A percentile compares a stretch with the other conserved stretches of the same genome.
Evolutionary conservation across 2,329 filamentous ascomycete genomes (phyloP).

Genomic region (Arthrobotrys iridis): DNA sequence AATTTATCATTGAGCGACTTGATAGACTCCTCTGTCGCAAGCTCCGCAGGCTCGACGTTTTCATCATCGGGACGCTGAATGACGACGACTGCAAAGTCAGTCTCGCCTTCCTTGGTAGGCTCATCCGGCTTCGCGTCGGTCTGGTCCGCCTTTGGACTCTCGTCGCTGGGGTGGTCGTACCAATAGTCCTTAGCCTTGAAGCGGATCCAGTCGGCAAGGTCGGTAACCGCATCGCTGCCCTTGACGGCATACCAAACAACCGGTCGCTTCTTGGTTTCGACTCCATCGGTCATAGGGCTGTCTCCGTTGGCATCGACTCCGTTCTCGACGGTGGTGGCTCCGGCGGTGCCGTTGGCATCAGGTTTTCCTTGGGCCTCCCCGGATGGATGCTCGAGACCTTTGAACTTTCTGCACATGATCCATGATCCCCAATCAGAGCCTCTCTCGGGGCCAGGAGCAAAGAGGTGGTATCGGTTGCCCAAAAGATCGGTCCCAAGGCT

Average conservation of each 20-base stretch:
- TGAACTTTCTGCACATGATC: conserved; percentile 51
- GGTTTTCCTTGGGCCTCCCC: conserved; percentile 33
- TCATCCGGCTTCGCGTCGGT: conserved; percentile 3
- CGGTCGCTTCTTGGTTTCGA: conserved; percentile 24
- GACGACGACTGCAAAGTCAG: conserved; percentile 44
- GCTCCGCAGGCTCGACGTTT: conserved; percentile 22
- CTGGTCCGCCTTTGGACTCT: conserved; percentile 31
- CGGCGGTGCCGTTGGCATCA: conserved; percentile 3
- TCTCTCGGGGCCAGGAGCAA: conserved; percentile 44
- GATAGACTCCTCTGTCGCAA: conserved; percentile 50
- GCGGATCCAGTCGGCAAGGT: conserved; percentile 48
- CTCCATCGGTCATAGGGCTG: conserved; percentile 33
- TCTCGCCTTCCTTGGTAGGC: conserved; percentile 1
- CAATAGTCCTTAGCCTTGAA: conserved; percentile 52
- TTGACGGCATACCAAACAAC: conserved; percentile 48
- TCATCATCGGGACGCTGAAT: conserved; percentile 41
- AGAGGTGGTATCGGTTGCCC: conserved; percentile 45
- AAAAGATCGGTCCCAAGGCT: conserved; percentile 48
- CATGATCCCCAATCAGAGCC: conserved; percentile 50
- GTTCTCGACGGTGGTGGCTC: background rate
- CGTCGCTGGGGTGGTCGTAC: conserved; percentile 37
- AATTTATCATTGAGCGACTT: conserved; percentile 49
- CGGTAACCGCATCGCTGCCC: conserved; percentile 45
- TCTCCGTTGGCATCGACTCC: conserved; percentile 36
- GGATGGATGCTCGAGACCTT: conserved; percentile 34